Evolutionary conservation across 371 early-diverging fungal genomes (phyloP).

Genomic region (Gilbertella persicaria): DNA sequence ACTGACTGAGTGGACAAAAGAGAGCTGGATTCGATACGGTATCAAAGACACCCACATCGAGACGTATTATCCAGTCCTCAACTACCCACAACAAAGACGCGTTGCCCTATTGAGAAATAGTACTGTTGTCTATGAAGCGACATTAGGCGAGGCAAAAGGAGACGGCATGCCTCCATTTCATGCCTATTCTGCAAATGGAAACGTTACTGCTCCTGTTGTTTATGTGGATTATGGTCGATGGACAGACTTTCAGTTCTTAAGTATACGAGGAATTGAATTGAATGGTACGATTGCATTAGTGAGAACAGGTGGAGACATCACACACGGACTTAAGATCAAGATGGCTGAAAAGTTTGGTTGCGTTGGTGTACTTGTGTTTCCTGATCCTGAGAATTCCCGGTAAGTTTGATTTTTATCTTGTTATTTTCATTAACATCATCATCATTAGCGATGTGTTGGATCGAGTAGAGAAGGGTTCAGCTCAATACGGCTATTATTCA

Average conservation of each 20-base stretch:
- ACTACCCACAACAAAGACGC: conserved; percentile 54
- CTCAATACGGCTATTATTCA: conserved; percentile 41
- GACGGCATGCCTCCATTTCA: conserved; percentile 63
- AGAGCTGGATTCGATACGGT: conserved; percentile 52
- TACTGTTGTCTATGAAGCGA: conserved; percentile 50
- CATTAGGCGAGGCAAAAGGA: conserved; percentile 48
- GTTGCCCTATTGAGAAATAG: conserved; percentile 55
- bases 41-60: conserved; percentile 47
- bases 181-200: conserved; percentile 62
- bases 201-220: conserved; percentile 59
- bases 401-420: conserved; percentile 1
- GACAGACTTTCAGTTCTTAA: conserved; percentile 58
- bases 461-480: conserved; percentile 55
- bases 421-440: not conserved
- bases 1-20: conserved; percentile 57
- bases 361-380: conserved; percentile 58
- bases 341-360: conserved; percentile 62
- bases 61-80: conserved; percentile 61
- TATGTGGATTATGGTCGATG: conserved; percentile 69
- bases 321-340: conserved; percentile 63
- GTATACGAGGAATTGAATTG: conserved; percentile 37
- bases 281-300: conserved; percentile 62
- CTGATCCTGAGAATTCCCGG: conserved; percentile 55
- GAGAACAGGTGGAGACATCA: conserved; percentile 57
- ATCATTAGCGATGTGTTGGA: too few relatives aligned